Evolutionary conservation across 2,329 filamentous ascomycete genomes (phyloP).

Genomic region (Bipolaris zeicola): DNA sequence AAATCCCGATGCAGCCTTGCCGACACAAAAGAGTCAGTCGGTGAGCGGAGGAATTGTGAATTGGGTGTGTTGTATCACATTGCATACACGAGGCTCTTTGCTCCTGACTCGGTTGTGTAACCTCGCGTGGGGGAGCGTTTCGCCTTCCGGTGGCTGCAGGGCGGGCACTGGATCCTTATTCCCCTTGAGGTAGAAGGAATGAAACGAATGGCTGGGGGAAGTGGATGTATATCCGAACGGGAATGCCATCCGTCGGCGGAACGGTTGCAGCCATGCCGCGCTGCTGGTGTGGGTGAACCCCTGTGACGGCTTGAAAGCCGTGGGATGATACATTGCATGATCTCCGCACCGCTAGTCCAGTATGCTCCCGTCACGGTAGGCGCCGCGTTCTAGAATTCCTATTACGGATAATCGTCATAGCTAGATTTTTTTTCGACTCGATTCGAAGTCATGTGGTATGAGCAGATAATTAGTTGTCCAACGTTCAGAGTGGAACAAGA

Average conservation of each 20-base stretch:
- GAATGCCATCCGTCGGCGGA: neutral
- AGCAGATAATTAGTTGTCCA: neutral
- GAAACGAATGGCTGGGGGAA: neutral
- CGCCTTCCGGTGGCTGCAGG: slow-evolving; percentile 1
- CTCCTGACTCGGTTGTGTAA: neutral
- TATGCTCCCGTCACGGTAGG: neutral
- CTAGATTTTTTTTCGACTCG: neutral
- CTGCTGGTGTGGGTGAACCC: neutral
- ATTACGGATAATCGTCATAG: neutral
- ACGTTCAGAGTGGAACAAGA: neutral
- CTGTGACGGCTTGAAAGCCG: neutral
- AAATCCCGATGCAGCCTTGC: neutral
- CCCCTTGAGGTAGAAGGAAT: neutral
- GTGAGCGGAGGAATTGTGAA: neutral
- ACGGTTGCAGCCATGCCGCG: neutral
- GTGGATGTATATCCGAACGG: neutral
- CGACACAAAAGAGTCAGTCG: neutral
- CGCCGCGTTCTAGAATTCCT: neutral
- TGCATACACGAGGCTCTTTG: slow-evolving; percentile 1
- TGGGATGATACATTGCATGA: slow-evolving; percentile 2
- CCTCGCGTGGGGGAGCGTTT: neutral
- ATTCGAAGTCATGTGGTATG: neutral
- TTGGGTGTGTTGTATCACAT: neutral
- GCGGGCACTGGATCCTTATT: neutral
- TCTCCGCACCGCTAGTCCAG: slow-evolving; percentile 4